A percentile compares a stretch with the other conserved stretches of the same genome.
phyloP scores from a whole-genome alignment of 2,329 filamentous ascomycete genomes.

The Ceratocystis lukuohia region DNA sequence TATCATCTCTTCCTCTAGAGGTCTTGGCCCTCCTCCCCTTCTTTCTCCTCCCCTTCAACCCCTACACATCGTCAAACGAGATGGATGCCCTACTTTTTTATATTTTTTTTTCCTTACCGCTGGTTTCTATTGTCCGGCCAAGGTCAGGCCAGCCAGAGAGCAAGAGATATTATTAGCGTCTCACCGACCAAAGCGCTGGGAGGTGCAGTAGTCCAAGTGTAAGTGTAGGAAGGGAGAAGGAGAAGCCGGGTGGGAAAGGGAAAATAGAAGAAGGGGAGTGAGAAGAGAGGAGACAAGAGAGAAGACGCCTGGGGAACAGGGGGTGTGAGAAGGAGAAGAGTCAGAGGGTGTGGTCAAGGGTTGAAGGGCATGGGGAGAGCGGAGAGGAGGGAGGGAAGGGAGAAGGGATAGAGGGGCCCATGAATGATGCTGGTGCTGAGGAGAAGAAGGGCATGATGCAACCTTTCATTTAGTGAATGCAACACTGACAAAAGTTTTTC shows the following conservation, averaged over 20 bases:
- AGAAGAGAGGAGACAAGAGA: background rate
- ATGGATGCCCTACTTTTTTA: background rate
- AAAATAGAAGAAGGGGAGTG: background rate
- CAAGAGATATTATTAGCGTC: constrained; percentile 7
- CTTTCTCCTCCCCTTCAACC: background rate
- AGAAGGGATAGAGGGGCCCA: background rate
- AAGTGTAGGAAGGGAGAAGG: background rate
- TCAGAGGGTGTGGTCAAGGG: background rate
- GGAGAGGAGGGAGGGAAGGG: background rate
- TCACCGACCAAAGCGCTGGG: background rate
- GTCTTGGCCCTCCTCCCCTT: too few relatives aligned
- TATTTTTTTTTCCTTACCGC: background rate
- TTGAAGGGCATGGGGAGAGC: background rate
- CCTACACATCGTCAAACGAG: background rate
- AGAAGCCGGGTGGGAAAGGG: background rate
- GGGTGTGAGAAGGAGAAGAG: background rate
- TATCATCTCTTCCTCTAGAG: too few relatives aligned
- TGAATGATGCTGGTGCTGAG: background rate
- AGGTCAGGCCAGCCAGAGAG: too few relatives aligned
- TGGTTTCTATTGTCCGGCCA: background rate
- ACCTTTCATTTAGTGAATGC: background rate
- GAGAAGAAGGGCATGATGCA: background rate
- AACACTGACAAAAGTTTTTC: background rate
- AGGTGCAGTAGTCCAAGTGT: background rate
- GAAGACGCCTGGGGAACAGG: background rate